Evolutionary conservation across 2,329 filamentous ascomycete species (phyloP).

Genomic region (Colletotrichum cuscutae): DNA sequence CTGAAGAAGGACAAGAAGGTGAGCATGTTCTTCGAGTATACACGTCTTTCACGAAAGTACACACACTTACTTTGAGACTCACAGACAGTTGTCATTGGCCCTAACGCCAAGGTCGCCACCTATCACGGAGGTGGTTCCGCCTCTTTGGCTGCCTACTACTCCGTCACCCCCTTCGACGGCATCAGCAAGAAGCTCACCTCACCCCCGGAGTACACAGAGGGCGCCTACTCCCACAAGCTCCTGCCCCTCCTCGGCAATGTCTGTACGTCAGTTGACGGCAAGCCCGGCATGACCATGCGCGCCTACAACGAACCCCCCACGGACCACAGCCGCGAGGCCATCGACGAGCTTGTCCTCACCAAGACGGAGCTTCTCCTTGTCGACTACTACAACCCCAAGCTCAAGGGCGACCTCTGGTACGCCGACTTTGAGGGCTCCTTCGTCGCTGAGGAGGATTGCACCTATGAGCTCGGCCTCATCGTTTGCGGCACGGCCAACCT

Average conservation of each 20-base stretch:
- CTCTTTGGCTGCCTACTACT: slow-evolving; percentile 69
- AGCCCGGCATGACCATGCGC: slow-evolving; percentile 69
- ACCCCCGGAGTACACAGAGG: slow-evolving; percentile 63
- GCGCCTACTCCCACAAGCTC: slow-evolving; percentile 73
- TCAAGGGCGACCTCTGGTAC: slow-evolving; percentile 65
- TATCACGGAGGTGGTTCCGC: slow-evolving; percentile 76
- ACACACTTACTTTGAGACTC: slow-evolving; percentile 1
- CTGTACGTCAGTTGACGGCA: slow-evolving; percentile 62
- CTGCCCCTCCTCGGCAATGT: slow-evolving; percentile 67
- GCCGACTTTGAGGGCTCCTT: slow-evolving; percentile 70
- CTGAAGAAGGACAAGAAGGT: slow-evolving; percentile 70
- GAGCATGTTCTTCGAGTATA: background rate
- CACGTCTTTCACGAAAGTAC: background rate
- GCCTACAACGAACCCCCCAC: slow-evolving; percentile 69
- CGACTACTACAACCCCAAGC: slow-evolving; percentile 63
- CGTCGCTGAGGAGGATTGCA: slow-evolving; percentile 67
- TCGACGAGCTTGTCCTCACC: slow-evolving; percentile 60
- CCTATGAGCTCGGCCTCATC: slow-evolving; percentile 73
- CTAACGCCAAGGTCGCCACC: slow-evolving; percentile 65
- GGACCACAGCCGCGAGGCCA: slow-evolving; percentile 54
- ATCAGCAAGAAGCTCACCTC: slow-evolving; percentile 65
- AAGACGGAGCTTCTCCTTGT: slow-evolving; percentile 62
- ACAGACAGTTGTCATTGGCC: slow-evolving; percentile 64
- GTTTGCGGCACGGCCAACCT: slow-evolving; percentile 75
- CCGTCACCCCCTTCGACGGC: slow-evolving; percentile 77